Evolutionary conservation across 2,329 filamentous ascomycete species (phyloP).

Genomic region (Aspergillus chevalieri): DNA sequence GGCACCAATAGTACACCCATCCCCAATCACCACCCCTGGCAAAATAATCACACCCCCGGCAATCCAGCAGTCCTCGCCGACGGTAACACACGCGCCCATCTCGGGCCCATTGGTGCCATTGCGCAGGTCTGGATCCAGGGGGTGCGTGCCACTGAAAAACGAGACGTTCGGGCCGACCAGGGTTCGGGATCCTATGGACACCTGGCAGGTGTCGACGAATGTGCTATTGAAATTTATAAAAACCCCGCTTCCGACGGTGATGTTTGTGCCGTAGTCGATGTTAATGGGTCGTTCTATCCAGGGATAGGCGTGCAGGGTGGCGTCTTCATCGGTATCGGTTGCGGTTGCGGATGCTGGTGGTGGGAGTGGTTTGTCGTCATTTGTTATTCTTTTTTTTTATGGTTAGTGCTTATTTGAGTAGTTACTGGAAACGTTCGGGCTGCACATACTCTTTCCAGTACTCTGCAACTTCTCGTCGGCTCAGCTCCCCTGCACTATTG

Average conservation of each 20-base stretch:
- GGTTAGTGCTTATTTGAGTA: background rate
- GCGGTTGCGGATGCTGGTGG: background rate
- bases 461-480: slow-evolving; percentile 54
- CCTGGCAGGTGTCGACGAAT: slow-evolving; percentile 67
- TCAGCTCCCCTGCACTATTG: slow-evolving; percentile 49
- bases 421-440: background rate
- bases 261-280: slow-evolving; percentile 70
- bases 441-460: slow-evolving; percentile 58
- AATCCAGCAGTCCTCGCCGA: slow-evolving; percentile 76
- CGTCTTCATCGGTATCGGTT: slow-evolving; percentile 7
- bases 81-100: slow-evolving; percentile 61
- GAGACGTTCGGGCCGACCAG: slow-evolving; percentile 69
- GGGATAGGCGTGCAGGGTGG: slow-evolving; percentile 9
- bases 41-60: slow-evolving; percentile 65
- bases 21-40: slow-evolving; percentile 69
- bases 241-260: slow-evolving; percentile 63
- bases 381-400: background rate
- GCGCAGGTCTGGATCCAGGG: slow-evolving; percentile 64
- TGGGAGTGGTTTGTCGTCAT: background rate
- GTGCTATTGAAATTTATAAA: slow-evolving; percentile 70
- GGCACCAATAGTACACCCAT: slow-evolving; percentile 66
- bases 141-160: slow-evolving; percentile 68
- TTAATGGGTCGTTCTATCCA: slow-evolving; percentile 55
- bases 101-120: slow-evolving; percentile 71
- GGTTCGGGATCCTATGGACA: slow-evolving; percentile 67